Percentiles rank a stretch among this genome's conserved stretches.
Evolutionary conservation across 2,329 filamentous ascomycete genomes (phyloP).

Genomic region (Teratosphaeria pseudoeucalypti): DNA sequence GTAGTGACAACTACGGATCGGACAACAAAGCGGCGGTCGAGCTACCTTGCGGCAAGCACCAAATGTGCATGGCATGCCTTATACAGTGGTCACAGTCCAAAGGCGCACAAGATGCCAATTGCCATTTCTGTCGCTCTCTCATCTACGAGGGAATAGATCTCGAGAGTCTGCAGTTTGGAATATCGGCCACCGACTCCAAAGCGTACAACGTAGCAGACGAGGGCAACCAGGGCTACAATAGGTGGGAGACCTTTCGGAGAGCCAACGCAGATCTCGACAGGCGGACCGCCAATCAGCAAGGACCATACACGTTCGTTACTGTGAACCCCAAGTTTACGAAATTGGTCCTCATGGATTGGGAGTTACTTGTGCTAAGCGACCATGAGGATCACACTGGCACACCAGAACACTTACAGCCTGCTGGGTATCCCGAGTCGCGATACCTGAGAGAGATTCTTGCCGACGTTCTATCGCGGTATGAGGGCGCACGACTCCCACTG

Average conservation of each 20-base stretch:
- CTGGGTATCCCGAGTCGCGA: not conserved
- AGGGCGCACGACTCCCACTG: not conserved
- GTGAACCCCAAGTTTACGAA: not conserved
- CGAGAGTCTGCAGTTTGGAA: not conserved
- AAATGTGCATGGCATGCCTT: not conserved
- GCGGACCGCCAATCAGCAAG: not conserved
- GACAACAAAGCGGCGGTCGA: not conserved
- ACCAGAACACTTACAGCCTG: not conserved
- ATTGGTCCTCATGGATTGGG: not conserved
- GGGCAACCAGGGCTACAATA: not conserved
- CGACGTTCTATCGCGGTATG: not conserved
- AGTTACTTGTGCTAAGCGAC: not conserved
- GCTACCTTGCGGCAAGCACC: not conserved
- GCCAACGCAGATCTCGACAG: slow-evolving; percentile 1
- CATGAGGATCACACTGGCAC: not conserved
- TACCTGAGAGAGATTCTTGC: not conserved
- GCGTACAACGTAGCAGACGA: not conserved
- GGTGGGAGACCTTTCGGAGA: not conserved
- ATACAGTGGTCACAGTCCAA: not conserved
- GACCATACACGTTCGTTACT: not conserved
- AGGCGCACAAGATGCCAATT: not conserved
- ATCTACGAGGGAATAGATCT: not conserved
- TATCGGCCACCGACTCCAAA: not conserved
- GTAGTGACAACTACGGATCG: not conserved
- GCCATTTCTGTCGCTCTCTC: not conserved